A percentile compares a stretch with the other conserved stretches of the same genome.
Conservation (phyloP, 495 filamentous ascomycete species). For the Polyplosphaeria fusca region DNA sequence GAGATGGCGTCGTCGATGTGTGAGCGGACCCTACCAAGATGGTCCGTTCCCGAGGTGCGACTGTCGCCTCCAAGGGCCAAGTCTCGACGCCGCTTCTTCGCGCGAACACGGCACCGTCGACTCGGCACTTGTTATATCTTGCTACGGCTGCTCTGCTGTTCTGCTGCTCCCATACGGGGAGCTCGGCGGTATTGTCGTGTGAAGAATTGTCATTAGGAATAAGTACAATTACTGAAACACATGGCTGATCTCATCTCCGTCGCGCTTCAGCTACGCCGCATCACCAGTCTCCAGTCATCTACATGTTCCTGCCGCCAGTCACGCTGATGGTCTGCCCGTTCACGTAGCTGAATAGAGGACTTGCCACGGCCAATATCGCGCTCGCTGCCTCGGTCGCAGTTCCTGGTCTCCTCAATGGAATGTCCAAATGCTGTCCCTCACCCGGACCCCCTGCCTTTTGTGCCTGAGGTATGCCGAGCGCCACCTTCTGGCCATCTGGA, state of each 20-base stretch:
- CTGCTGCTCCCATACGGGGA: neutral
- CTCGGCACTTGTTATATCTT: slow-evolving; percentile 5
- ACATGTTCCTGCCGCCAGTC: slow-evolving; percentile 82
- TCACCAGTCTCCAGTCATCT: slow-evolving; percentile 24
- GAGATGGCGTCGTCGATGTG: neutral
- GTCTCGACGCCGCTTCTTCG: neutral
- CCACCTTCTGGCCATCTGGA: slow-evolving; percentile 71
- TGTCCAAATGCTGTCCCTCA: slow-evolving; percentile 54
- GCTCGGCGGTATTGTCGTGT: neutral
- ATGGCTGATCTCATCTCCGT: neutral
- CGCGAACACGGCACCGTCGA: neutral
- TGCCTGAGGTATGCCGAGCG: slow-evolving; percentile 68
- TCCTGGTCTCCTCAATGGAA: slow-evolving; percentile 72
- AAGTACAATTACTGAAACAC: slow-evolving; percentile 26
- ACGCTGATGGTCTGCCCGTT: slow-evolving; percentile 81
- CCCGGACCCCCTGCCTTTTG: slow-evolving; percentile 44
- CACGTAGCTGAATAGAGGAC: slow-evolving; percentile 76
- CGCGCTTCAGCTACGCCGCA: neutral
- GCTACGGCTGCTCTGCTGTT: too few relatives aligned
- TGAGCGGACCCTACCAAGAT: neutral
- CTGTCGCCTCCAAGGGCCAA: neutral
- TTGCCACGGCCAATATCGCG: slow-evolving; percentile 73
- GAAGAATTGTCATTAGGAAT: neutral
- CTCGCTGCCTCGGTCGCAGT: slow-evolving; percentile 75
- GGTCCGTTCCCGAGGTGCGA: neutral